A percentile compares a stretch with the other conserved stretches of the same genome.
These are phyloP conservation scores for Auxenochlorella pyrenoidosa DNA, from an alignment of 139 green algal genomes.

Conservation along the genomic window DNA sequence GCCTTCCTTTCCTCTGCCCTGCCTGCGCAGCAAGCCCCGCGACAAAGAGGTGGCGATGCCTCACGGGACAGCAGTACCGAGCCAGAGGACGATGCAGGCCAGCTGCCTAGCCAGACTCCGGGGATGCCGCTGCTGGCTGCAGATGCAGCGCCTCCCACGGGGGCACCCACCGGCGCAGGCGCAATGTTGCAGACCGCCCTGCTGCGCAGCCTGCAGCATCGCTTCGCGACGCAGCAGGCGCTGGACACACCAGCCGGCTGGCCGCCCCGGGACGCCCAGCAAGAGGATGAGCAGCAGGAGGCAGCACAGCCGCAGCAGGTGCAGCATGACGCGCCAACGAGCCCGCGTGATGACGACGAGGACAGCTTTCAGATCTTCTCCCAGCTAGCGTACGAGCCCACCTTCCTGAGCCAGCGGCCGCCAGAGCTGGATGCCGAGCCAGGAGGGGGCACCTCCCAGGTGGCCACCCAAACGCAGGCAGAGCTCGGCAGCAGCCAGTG, in stretches of 20 bases:
- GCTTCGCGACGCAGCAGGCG: conserved; percentile 42
- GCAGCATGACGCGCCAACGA: not conserved
- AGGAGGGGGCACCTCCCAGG: conserved; percentile 2
- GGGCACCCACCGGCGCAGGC: not conserved
- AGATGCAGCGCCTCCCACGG: not conserved
- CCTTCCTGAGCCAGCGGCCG: conserved; percentile 24
- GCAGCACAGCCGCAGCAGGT: not conserved
- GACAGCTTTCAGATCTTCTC: conserved; percentile 49
- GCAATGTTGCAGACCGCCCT: conserved; percentile 27
- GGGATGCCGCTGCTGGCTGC: not conserved
- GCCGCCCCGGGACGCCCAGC: not conserved
- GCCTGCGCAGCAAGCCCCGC: not conserved
- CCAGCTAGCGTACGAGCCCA: conserved; percentile 49
- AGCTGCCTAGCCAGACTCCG: conserved; percentile 25
- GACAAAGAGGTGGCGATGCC: not conserved
- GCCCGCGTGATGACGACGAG: conserved; percentile 20
- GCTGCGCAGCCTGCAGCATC: conserved; percentile 49
- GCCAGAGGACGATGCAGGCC: conserved; percentile 11
- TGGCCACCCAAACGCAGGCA: conserved; percentile 19
- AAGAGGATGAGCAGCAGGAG: not conserved
- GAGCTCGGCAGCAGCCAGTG: not conserved
- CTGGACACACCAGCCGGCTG: conserved; percentile 34
- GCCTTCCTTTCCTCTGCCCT: not conserved
- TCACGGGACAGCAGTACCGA: conserved; percentile 19
- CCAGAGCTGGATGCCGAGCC: not conserved